Conservation (phyloP, 73 alveolate species). For the Tetrahymena borealis region DNA sequence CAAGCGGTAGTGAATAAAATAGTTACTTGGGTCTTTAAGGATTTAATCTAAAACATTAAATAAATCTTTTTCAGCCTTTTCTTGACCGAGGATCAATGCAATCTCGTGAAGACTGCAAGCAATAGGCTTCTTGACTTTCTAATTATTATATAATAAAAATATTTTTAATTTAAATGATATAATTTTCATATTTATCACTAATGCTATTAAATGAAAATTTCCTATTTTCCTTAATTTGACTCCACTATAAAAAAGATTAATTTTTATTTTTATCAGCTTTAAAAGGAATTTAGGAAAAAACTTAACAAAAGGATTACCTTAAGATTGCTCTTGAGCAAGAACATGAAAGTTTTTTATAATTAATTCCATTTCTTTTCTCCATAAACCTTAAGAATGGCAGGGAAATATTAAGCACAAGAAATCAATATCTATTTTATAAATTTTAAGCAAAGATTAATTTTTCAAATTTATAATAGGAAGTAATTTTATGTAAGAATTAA, state of each 20-base stretch:
- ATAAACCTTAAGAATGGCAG: conserved; percentile 18
- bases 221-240: too few species aligned
- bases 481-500: neutral
- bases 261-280: neutral
- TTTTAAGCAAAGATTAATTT: neutral
- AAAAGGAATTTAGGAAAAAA: too few species aligned
- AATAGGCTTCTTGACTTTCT: conserved; percentile 42
- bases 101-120: conserved; percentile 53
- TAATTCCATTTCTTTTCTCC: conserved; percentile 16
- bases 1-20: neutral
- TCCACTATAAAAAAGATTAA: neutral
- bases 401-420: conserved; percentile 30
- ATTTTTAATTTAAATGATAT: too few species aligned
- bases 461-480: neutral
- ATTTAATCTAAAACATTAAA: conserved; percentile 36
- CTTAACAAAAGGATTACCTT: neutral
- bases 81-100: conserved; percentile 53
- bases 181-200: too few species aligned
- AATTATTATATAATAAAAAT: neutral
- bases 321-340: conserved; percentile 7
- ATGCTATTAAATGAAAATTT: too few species aligned
- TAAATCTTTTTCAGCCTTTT: conserved; percentile 43
- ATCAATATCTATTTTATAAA: neutral
- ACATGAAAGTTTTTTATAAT: conserved; percentile 4
- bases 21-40: conserved; percentile 30